Percentiles rank a stretch among this genome's conserved stretches.
These are phyloP conservation scores for Miscanthus sacchariflorus DNA, from an alignment of 202 grass and related monocot genomes.

Conservation along the genomic window DNA sequence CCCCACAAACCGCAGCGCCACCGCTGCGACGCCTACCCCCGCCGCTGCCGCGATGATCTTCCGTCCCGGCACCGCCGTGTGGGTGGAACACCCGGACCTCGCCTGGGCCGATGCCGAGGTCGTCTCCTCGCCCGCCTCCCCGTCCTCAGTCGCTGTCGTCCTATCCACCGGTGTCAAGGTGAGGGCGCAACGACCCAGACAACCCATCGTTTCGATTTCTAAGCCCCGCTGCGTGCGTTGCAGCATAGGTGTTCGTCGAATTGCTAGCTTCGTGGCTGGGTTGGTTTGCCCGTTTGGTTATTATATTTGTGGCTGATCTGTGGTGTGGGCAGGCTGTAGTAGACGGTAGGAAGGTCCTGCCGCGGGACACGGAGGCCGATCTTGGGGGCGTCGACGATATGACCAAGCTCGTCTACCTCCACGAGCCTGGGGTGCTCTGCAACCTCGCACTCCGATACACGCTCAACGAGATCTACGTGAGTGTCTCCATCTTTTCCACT, in stretches of 20 bases:
- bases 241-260: constrained; percentile 38
- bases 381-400: constrained; percentile 83
- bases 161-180: constrained; percentile 53
- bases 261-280: background rate
- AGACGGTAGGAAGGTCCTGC: constrained; percentile 52
- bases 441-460: constrained; percentile 69
- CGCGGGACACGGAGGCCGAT: constrained; percentile 71
- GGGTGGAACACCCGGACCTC: constrained; percentile 61
- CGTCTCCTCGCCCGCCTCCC: constrained; percentile 23
- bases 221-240: background rate
- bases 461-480: constrained; percentile 90
- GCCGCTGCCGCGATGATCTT: constrained; percentile 32
- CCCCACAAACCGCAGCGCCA: constrained; percentile 7
- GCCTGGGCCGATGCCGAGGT: constrained; percentile 64
- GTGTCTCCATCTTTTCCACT: constrained; percentile 12
- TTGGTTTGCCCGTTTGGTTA: background rate
- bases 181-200: background rate
- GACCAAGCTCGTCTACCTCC: constrained; percentile 84
- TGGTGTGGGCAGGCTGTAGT: constrained; percentile 30
- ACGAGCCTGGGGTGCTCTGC: constrained; percentile 87
- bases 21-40: background rate
- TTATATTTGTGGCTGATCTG: background rate
- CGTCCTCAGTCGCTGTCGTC: constrained; percentile 41
- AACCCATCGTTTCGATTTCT: background rate
- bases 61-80: constrained; percentile 57